Evolutionary conservation across 495 filamentous ascomycete species (phyloP), one percentile per base, ranked within the genome.

Genomic region (Aspergillus bridgeri): DNA sequence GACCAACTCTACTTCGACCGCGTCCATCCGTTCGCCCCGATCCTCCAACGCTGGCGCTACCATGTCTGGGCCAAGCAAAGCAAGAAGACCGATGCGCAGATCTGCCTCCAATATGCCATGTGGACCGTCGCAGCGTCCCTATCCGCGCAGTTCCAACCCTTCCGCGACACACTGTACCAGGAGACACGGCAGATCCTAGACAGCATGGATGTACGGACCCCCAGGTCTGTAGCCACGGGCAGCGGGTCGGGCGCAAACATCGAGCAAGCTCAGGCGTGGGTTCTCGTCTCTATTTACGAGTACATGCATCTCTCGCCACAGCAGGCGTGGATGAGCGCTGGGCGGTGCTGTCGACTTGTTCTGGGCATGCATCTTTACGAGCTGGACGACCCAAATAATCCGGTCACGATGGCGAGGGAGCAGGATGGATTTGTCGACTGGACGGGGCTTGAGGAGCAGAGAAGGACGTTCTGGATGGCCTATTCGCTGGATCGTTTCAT

Each of bases 1-100:
- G 81, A 84, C 47, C 78, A 83, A 62, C 63, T 84, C 20, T 85
- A 84, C 52, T 84, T 85, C 56, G 82, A 85, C 46, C 74, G 82
- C 25, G 79, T 84, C 4, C 81, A 85, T 42, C 72, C 79, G 11
- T 75, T 78, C 22, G 67, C 77, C 2, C 82, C 82, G 3, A 80
- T 85, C 13, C 64, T 85, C 6, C 78, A 83, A 56, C 73, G 79
- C 53, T 60, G 67, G 52, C 64, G 69, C n/a, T 77, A 77, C 51
- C 69, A 74, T n/a, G 51, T 65, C n/a, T 76, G 72, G 75, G 61
- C 67, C 1, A 61, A 62, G 17, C 54, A 56, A 42, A 48, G 61
- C 19, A 61, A 63, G 53, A 63, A 71, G 49, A 64, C 67, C 38
- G 63, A 70, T 3, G 59, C 69, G 23, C 67, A 70, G 33, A 54